These are phyloP conservation scores for Didymosphaeria variabile DNA, from an alignment of 2,329 filamentous ascomycete genomes.

Conservation along the genomic window DNA sequence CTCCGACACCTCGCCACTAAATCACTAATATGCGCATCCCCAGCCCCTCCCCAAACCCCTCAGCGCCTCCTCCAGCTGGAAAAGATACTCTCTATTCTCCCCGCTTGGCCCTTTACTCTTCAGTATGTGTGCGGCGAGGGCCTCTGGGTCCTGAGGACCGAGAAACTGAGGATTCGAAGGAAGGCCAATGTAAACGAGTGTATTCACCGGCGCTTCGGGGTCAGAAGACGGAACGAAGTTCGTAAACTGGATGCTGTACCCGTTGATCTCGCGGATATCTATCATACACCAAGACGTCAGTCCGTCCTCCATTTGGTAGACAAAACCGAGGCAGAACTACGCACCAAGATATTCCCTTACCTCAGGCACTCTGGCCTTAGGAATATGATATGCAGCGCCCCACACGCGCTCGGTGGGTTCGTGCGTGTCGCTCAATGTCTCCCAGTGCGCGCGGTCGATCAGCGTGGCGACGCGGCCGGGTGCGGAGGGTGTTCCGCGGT, in stretches of 20 bases:
- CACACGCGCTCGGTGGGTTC: constrained; percentile 72
- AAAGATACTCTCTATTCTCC: constrained; percentile 88
- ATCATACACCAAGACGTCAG: no score
- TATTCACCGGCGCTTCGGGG: constrained; percentile 48
- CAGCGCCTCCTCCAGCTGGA: constrained; percentile 79
- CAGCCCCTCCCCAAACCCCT: constrained; percentile 77
- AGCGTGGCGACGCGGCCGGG: constrained; percentile 94
- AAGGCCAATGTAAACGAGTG: constrained; percentile 92
- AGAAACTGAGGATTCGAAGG: constrained; percentile 93
- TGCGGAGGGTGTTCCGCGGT: constrained; percentile 86
- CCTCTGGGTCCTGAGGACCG: constrained; percentile 80
- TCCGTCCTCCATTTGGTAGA: no score
- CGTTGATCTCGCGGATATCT: constrained; percentile 96
- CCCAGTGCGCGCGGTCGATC: constrained; percentile 85
- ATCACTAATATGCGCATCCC: constrained; percentile 85
- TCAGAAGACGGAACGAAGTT: constrained; percentile 64
- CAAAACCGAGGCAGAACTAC: no score
- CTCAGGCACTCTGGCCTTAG: constrained; percentile 74
- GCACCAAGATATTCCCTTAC: constrained; percentile 79
- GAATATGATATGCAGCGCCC: constrained; percentile 92
- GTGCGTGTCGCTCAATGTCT: constrained; percentile 68
- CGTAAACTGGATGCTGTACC: constrained; percentile 92
- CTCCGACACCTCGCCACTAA: constrained; percentile 75
- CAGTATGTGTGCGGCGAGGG: constrained; percentile 82
- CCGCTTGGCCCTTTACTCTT: constrained; percentile 83